Evolutionary conservation across 1,139 yeast genomes (phyloP).

Genomic region (Hanseniaspora uvarum): DNA sequence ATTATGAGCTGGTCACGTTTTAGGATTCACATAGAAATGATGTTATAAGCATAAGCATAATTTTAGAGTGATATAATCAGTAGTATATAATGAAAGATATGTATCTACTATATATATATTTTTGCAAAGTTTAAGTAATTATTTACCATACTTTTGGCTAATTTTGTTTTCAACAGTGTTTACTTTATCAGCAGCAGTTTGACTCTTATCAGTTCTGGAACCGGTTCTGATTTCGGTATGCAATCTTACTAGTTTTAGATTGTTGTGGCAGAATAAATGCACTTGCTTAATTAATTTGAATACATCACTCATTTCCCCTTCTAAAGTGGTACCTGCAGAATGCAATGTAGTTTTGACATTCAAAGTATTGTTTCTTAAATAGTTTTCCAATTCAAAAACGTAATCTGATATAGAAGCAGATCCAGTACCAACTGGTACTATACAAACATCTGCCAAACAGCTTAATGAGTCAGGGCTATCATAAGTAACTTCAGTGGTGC

Average conservation of each 20-base stretch:
- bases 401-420: slow-evolving; percentile 71
- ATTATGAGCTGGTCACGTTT: neutral
- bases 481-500: slow-evolving; percentile 22
- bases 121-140: neutral
- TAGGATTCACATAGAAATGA: neutral
- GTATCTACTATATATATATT: no score
- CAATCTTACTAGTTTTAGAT: slow-evolving; percentile 57
- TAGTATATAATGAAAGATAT: no score
- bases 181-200: slow-evolving; percentile 57
- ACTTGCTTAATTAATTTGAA: slow-evolving; percentile 68
- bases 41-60: neutral
- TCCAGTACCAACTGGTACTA: slow-evolving; percentile 75
- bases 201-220: slow-evolving; percentile 57
- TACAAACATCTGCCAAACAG: slow-evolving; percentile 73
- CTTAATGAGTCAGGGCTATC: slow-evolving; percentile 38
- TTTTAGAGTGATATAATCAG: no score
- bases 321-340: slow-evolving; percentile 82
- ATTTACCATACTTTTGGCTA: slow-evolving; percentile 22
- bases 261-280: slow-evolving; percentile 57
- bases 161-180: slow-evolving; percentile 49
- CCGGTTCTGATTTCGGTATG: slow-evolving; percentile 83
- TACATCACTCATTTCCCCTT: slow-evolving; percentile 88
- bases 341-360: slow-evolving; percentile 51
- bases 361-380: slow-evolving; percentile 51
- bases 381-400: slow-evolving; percentile 55